These are phyloP conservation scores for Capsicum baccatum DNA, from an alignment of 257 asterid genomes.

Conservation along the genomic window DNA sequence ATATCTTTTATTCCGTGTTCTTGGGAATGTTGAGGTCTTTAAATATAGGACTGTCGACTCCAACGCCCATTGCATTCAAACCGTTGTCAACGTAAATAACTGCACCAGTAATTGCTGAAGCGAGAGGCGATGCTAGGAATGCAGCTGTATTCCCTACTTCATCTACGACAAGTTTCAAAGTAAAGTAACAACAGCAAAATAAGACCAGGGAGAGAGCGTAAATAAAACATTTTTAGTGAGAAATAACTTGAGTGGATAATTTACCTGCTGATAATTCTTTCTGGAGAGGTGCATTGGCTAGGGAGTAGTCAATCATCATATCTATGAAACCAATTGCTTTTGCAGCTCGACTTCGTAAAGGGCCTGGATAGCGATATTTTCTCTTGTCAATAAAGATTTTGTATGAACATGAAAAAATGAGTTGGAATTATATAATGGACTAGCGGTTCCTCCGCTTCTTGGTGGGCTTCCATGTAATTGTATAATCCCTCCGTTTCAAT, in stretches of 20 bases:
- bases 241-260: not conserved
- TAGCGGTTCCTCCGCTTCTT: not conserved
- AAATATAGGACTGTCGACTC: constrained; percentile 78
- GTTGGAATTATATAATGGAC: not conserved
- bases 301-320: constrained; percentile 90
- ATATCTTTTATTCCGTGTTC: constrained; percentile 29
- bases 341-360: constrained; percentile 87
- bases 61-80: constrained; percentile 88
- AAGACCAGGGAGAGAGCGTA: not conserved
- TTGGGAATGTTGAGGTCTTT: constrained; percentile 73
- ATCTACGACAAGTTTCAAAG: constrained; percentile 51
- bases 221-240: not conserved
- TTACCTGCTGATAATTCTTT: constrained; percentile 81
- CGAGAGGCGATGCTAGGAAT: constrained; percentile 78
- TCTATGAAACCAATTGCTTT: constrained; percentile 92
- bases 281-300: constrained; percentile 80
- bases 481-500: not conserved
- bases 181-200: not conserved
- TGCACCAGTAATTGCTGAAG: constrained; percentile 87
- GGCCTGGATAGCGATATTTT: constrained; percentile 51
- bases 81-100: constrained; percentile 88
- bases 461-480: not conserved
- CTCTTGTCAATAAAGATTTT: not conserved
- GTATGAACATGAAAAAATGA: not conserved
- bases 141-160: constrained; percentile 90